phyloP scores from a whole-genome alignment of 768 basidiomycete genomes.

The Hirschioporus abietinus region DNA sequence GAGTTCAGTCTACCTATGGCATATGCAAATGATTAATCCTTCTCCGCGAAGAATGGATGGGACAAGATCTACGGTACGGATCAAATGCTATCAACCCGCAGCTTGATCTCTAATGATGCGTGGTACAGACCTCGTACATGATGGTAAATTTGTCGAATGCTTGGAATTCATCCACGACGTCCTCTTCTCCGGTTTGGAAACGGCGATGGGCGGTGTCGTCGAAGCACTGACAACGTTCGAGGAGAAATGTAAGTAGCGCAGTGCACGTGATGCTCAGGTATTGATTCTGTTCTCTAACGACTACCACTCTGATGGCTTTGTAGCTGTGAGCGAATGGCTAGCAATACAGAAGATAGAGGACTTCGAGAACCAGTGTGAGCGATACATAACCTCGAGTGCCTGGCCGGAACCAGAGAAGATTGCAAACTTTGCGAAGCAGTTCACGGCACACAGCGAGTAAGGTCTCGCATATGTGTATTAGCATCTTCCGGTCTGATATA shows the following conservation, averaged over 20 bases:
- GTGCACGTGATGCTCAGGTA: too few relatives aligned
- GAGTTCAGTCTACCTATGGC: neutral
- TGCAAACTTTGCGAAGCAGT: too few relatives aligned
- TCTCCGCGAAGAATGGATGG: neutral
- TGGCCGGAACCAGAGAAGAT: too few relatives aligned
- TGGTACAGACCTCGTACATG: neutral
- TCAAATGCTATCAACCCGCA: neutral
- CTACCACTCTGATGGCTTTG: neutral
- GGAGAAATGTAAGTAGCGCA: neutral
- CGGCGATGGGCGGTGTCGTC: neutral
- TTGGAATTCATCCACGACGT: neutral
- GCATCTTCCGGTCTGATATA: too few relatives aligned
- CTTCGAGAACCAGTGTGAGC: neutral
- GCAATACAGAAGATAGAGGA: neutral
- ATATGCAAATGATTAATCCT: neutral
- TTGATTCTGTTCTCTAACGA: neutral
- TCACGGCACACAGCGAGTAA: too few relatives aligned
- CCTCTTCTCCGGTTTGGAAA: neutral
- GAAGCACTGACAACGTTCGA: neutral
- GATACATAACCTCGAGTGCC: neutral
- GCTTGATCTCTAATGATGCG: neutral
- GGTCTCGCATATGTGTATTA: too few relatives aligned
- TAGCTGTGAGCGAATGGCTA: neutral
- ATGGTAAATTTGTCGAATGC: neutral
- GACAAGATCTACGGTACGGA: neutral